These are phyloP conservation scores for Hirschfeldia incana DNA, from an alignment of 345 rosid species.

Conservation along the genomic window DNA sequence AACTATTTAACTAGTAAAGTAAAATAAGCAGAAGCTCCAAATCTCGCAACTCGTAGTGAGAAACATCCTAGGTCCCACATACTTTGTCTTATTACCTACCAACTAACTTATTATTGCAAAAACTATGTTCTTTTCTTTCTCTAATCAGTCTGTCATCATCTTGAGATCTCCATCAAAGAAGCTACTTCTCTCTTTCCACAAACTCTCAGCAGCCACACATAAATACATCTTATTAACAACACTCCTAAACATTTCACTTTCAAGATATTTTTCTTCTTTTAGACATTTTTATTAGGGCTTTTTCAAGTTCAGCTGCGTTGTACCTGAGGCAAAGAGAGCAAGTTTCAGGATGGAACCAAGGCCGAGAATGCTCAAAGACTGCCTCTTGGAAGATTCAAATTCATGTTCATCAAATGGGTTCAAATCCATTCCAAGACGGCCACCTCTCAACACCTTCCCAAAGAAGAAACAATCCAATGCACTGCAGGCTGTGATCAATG, in stretches of 20 bases:
- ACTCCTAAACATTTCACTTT: slow-evolving; percentile 31
- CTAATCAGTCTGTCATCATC: slow-evolving; percentile 31
- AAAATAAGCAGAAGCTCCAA: slow-evolving; percentile 32
- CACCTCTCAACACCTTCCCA: slow-evolving; percentile 17
- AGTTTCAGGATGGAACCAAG: slow-evolving; percentile 29
- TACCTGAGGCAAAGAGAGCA: slow-evolving; percentile 12
- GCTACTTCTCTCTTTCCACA: slow-evolving; percentile 56
- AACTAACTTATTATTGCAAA: slow-evolving; percentile 29
- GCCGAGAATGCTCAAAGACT: slow-evolving; percentile 71
- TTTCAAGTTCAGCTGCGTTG: no score
- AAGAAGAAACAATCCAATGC: slow-evolving; percentile 48
- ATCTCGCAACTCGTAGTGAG: slow-evolving; percentile 32
- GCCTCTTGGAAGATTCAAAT: slow-evolving; percentile 60
- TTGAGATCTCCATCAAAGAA: slow-evolving; percentile 65
- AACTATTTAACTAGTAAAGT: neutral
- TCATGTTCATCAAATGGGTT: slow-evolving; percentile 50
- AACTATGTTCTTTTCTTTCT: slow-evolving; percentile 32
- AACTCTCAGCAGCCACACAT: slow-evolving; percentile 30
- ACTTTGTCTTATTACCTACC: slow-evolving; percentile 41
- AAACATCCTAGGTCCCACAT: slow-evolving; percentile 62
- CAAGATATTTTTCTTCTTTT: no score
- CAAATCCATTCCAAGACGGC: slow-evolving; percentile 41
- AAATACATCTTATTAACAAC: slow-evolving; percentile 13
- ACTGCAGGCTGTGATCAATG: slow-evolving; percentile 52
- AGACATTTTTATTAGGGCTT: no score